A percentile compares a stretch with the other conserved stretches of the same genome.
phyloP scores from a whole-genome alignment of 176 grass and related monocot genomes.

The Avena atlantica region DNA sequence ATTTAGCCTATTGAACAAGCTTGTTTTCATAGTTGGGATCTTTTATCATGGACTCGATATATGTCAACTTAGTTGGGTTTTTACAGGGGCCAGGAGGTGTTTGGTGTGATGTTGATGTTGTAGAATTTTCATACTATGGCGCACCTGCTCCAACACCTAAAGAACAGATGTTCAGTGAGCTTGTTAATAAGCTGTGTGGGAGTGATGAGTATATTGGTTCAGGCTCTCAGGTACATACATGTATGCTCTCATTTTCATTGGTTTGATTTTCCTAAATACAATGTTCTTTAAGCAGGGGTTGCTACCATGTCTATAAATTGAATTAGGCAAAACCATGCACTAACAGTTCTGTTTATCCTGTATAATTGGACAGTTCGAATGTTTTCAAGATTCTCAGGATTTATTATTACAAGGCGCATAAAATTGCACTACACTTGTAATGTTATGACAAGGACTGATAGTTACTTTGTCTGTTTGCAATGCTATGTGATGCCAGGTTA shows the following conservation, averaged over 20 bases:
- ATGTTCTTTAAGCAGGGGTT: conserved; percentile 19
- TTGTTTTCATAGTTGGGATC: conserved; percentile 8
- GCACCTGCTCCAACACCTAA: conserved; percentile 90
- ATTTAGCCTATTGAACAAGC: conserved; percentile 7
- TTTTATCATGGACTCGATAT: conserved; percentile 24
- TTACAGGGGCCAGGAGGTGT: conserved; percentile 95
- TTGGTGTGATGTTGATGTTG: conserved; percentile 99
- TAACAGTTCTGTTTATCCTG: conserved; percentile 10
- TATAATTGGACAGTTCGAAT: not conserved
- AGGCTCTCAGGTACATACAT: conserved; percentile 85
- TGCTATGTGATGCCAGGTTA: conserved; percentile 3
- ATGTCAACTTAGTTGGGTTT: conserved; percentile 51
- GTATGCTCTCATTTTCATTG: conserved; percentile 33
- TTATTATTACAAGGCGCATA: conserved; percentile 25
- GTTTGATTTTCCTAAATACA: conserved; percentile 26
- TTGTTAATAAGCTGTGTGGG: conserved; percentile 86
- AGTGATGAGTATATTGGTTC: conserved; percentile 94
- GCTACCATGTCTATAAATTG: conserved; percentile 33
- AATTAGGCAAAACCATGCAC: conserved; percentile 25
- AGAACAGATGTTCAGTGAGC: conserved; percentile 85
- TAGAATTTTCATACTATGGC: conserved; percentile 98
- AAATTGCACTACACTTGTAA: not conserved
- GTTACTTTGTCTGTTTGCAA: conserved; percentile 19
- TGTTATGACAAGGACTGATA: conserved; percentile 16
- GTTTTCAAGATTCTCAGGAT: conserved; percentile 30